Conservation (phyloP, 148 eudicot species). For the Beta vulgaris region DNA sequence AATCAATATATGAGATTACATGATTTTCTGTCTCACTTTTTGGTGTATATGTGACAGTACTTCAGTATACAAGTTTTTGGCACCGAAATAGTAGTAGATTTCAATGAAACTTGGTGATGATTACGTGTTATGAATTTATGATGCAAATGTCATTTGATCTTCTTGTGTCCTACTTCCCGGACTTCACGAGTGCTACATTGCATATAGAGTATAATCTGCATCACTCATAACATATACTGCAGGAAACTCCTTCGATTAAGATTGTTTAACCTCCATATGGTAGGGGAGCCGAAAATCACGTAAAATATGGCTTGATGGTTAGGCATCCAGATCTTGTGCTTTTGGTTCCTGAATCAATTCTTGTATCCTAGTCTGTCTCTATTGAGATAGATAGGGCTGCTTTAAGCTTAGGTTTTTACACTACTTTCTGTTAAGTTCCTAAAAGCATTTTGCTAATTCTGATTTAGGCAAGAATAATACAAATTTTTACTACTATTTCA, state of each 20-base stretch:
- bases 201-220: background rate
- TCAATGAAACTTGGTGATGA: background rate
- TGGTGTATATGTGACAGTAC: slow-evolving; percentile 12
- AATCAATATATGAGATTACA: background rate
- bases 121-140: background rate
- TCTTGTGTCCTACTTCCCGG: background rate
- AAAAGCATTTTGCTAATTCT: background rate
- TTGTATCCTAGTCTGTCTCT: too few species aligned
- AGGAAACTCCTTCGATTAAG: background rate
- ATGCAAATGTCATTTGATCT: background rate
- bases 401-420: too few species aligned
- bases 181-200: background rate
- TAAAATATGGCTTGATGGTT: too few species aligned
- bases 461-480: background rate
- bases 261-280: background rate
- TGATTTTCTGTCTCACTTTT: background rate
- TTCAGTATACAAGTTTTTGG: background rate
- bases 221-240: background rate
- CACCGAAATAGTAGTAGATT: background rate
- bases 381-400: too few species aligned
- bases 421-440: background rate
- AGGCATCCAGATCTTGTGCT: too few species aligned
- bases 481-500: too few species aligned
- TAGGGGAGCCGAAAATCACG: too few species aligned
- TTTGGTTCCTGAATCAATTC: too few species aligned